phyloP scores from a whole-genome alignment of 306 rosid species.

The Psophocarpus tetragonolobus region DNA sequence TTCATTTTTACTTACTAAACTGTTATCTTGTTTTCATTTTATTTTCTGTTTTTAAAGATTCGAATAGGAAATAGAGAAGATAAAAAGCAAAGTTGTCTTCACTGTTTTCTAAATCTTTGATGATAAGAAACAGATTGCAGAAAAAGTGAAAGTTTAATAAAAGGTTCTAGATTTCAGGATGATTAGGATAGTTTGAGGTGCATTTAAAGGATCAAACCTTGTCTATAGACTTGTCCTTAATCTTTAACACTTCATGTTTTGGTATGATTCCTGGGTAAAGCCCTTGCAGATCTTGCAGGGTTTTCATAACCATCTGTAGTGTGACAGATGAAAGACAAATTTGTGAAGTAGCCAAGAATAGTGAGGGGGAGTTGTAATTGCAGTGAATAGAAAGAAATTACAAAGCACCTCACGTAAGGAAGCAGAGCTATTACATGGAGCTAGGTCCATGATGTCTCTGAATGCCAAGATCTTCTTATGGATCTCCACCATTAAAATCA shows the following conservation, averaged over 20 bases:
- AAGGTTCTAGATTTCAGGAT: neutral
- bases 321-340: neutral
- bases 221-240: conserved; percentile 44
- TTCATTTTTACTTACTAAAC: neutral
- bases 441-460: conserved; percentile 62
- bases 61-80: neutral
- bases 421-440: conserved; percentile 51
- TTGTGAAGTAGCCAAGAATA: neutral
- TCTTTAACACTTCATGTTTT: conserved; percentile 37
- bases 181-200: neutral
- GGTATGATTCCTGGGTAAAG: conserved; percentile 49
- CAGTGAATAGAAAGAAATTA: neutral
- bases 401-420: conserved; percentile 54
- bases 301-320: conserved; percentile 53
- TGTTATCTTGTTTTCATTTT: neutral
- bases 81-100: neutral
- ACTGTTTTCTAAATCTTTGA: neutral
- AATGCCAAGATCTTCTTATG: conserved; percentile 53
- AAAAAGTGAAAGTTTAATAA: neutral
- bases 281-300: conserved; percentile 56
- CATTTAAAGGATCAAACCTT: conserved; percentile 35
- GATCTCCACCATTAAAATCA: conserved; percentile 43
- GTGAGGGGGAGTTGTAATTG: neutral
- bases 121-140: neutral
- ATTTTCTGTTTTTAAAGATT: neutral